Conservation (phyloP, 805 yeast species). For the Hagleromyces aurorensis region DNA sequence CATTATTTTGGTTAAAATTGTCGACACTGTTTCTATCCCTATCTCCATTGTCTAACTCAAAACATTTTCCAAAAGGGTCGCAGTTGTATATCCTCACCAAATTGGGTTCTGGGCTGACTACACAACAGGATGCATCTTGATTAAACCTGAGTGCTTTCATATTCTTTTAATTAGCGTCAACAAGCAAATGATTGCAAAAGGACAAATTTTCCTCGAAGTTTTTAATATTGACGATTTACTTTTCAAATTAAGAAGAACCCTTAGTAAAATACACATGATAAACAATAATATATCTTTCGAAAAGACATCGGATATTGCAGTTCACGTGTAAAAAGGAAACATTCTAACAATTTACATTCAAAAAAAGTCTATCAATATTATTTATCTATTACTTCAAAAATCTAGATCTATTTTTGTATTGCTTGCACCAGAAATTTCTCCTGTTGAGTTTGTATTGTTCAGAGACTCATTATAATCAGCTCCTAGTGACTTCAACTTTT, state of each 20-base stretch:
- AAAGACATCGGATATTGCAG: no score
- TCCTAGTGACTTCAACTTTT: neutral
- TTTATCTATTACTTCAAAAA: no score
- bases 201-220: no score
- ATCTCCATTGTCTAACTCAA: constrained; percentile 34
- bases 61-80: constrained; percentile 76
- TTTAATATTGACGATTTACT: no score
- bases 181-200: no score
- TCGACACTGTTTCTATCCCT: constrained; percentile 5
- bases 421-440: neutral
- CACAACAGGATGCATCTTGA: constrained; percentile 74
- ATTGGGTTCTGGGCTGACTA: constrained; percentile 60
- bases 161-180: no score
- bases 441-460: constrained; percentile 1
- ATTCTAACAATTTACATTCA: no score
- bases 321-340: no score
- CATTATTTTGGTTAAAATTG: constrained; percentile 1
- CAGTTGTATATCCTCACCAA: constrained; percentile 77
- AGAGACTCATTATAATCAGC: constrained; percentile 3
- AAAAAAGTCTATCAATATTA: no score
- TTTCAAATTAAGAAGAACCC: no score
- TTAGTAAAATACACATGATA: no score
- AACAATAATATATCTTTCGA: no score
- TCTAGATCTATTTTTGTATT: constrained; percentile 8
- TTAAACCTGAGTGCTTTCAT: constrained; percentile 63